Base-by-base conservation (phyloP, 805 yeast species). In the Myxozyma mucilagina region DNA sequence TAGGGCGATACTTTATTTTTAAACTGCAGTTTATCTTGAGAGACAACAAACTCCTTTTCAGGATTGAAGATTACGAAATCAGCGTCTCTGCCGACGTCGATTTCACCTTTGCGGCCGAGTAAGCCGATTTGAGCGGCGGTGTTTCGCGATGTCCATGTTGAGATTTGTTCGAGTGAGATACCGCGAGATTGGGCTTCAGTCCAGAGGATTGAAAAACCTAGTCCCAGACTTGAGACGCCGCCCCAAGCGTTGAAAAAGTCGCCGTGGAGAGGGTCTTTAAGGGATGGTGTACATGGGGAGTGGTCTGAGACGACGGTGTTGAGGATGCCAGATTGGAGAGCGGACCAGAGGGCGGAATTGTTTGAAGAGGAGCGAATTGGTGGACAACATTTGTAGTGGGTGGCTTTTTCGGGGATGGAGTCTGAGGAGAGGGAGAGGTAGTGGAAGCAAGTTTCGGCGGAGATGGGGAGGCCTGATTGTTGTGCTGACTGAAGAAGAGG, bases 241-340 rank as follows among this genome's bases (percentile, higher is more conserved):
- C 97, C 98, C 98, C 98, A 92, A 1, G 97, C 96, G 39, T 86
- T 82, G 68, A 92, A 84, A 72, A 92, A 92, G 72, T 92, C 96
- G 44, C 97, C 97, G 61, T 83, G 79, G 10, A 84, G 87, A 55
- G 90, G 78, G 24, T 89, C 88, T 74, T 92, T 92, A 70, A 92
- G 78, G 62, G 90, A 90, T 0, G 97, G 96, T 0, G 97, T 90
- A 75, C 98, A 92, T 1, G 97, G 98, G 3, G 97, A 89, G 75
- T 92, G 98, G 73, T 92, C 98, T 11, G 96, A 88, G 6, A 93
- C 97, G 4, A 92, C 96, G 2, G 97, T 85, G 14, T 89, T 82
- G 62, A 92, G 86, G 36, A 85, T 76, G 41, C 84, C 85, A 24
- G 80, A 79, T 56, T 82, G 73, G 38, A 93, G 77, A 0, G 93